Conservation (phyloP, 2,329 filamentous ascomycete species). For the Camillea tinctor region DNA sequence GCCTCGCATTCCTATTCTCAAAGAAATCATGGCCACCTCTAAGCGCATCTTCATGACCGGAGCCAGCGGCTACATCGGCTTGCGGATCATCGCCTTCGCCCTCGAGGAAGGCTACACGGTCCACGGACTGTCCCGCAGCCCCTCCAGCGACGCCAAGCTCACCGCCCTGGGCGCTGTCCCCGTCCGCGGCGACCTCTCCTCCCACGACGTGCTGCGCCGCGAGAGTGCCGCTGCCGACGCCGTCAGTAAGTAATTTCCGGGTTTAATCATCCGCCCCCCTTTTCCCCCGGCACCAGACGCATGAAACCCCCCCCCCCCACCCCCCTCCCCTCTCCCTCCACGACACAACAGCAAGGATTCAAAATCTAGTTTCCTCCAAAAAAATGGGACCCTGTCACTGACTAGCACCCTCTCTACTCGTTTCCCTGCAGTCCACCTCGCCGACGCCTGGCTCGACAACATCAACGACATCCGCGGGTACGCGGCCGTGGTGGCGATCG, state of each 20-base stretch:
- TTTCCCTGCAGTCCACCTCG: too few relatives aligned
- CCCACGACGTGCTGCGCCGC: conserved; percentile 36
- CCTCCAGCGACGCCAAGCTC: conserved; percentile 36
- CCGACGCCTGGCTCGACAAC: conserved; percentile 30
- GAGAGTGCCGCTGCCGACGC: conserved; percentile 40
- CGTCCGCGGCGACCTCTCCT: conserved; percentile 39
- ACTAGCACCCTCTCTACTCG: too few relatives aligned
- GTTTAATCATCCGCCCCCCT: too few relatives aligned
- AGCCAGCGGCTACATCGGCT: conserved; percentile 40
- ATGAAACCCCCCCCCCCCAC: too few relatives aligned
- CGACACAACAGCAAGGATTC: too few relatives aligned
- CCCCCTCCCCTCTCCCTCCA: too few relatives aligned
- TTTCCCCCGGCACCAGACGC: too few relatives aligned
- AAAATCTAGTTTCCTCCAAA: too few relatives aligned
- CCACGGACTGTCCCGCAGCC: conserved; percentile 40
- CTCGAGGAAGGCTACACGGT: conserved; percentile 40
- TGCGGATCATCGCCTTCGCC: conserved; percentile 35
- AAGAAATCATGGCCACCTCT: too few relatives aligned
- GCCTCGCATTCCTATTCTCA: too few relatives aligned
- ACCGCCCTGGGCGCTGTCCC: conserved; percentile 37
- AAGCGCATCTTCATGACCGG: conserved; percentile 41
- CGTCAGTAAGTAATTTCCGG: too few relatives aligned
- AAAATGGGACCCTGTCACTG: too few relatives aligned
- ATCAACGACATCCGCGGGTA: conserved; percentile 29
- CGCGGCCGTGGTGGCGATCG: conserved; percentile 28